Conservation (phyloP, 176 grass and related monocot species). For the Carex kokanica region DNA sequence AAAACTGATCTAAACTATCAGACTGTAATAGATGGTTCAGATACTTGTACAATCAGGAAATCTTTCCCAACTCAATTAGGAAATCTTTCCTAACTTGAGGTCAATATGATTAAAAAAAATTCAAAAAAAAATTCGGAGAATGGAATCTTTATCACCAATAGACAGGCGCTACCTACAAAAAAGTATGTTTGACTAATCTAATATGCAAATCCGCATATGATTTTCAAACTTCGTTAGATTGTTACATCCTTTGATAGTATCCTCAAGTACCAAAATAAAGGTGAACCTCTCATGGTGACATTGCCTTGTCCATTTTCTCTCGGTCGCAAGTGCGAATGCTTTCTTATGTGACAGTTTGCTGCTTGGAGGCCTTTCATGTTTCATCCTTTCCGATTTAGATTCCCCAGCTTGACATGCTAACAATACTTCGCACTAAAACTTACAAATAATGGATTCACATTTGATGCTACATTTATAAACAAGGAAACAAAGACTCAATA, state of each 20-base stretch:
- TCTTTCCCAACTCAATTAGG: too few relatives aligned
- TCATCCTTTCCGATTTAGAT: not conserved
- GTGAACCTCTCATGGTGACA: not conserved
- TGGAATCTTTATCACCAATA: not conserved
- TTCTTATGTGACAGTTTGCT: constrained; percentile 11
- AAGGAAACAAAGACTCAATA: not conserved
- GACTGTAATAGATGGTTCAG: not conserved
- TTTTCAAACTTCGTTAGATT: too few relatives aligned
- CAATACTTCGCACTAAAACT: not conserved
- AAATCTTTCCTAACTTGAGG: not conserved
- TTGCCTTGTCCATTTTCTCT: not conserved
- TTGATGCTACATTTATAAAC: not conserved
- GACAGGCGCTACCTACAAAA: not conserved
- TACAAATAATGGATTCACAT: not conserved
- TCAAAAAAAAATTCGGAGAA: not conserved
- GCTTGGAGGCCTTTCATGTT: constrained; percentile 6
- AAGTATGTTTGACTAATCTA: not conserved
- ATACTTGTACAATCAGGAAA: not conserved
- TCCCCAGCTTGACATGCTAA: not conserved
- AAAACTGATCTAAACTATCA: not conserved
- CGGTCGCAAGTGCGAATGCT: not conserved
- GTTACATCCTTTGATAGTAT: too few relatives aligned
- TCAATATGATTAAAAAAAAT: not conserved
- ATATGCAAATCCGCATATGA: not conserved
- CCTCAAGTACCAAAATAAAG: too few relatives aligned